Evolutionary conservation across 345 rosid genomes (phyloP).

Genomic region (Trapa incisa): DNA sequence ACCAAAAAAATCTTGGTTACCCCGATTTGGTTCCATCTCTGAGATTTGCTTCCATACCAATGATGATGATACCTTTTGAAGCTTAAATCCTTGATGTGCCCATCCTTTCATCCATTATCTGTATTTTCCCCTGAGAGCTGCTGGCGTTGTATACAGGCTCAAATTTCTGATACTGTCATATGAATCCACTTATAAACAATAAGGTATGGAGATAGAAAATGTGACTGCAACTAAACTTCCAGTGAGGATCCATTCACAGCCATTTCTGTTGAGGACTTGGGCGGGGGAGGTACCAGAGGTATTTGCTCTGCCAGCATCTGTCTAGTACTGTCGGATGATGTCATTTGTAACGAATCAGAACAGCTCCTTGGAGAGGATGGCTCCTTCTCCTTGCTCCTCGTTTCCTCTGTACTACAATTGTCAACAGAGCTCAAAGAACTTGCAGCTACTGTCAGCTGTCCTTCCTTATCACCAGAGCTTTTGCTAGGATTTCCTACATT

Average conservation of each 20-base stretch:
- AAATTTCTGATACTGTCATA: conserved; percentile 1
- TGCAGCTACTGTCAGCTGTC: conserved; percentile 14
- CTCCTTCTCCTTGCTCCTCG: conserved; percentile 34
- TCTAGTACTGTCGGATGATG: conserved; percentile 27
- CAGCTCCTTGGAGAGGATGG: conserved; percentile 33
- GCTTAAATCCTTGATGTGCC: neutral
- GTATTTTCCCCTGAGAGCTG: neutral
- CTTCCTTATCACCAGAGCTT: conserved; percentile 20
- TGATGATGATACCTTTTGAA: neutral
- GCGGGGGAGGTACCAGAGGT: conserved; percentile 33
- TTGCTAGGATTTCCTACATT: conserved; percentile 21
- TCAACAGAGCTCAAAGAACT: conserved; percentile 23
- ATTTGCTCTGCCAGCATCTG: conserved; percentile 55
- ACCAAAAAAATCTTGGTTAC: neutral
- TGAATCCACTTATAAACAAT: neutral
- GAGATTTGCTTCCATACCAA: neutral
- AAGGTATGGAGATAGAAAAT: neutral
- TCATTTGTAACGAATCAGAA: conserved; percentile 34
- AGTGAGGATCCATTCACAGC: conserved; percentile 73
- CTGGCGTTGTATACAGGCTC: neutral
- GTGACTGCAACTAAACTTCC: neutral
- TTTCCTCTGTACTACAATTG: conserved; percentile 33
- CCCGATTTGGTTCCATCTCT: neutral
- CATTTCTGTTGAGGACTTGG: conserved; percentile 80
- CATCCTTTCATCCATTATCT: neutral